phyloP scores from a whole-genome alignment of 169 alveolate species.

The Babesia ovata region DNA sequence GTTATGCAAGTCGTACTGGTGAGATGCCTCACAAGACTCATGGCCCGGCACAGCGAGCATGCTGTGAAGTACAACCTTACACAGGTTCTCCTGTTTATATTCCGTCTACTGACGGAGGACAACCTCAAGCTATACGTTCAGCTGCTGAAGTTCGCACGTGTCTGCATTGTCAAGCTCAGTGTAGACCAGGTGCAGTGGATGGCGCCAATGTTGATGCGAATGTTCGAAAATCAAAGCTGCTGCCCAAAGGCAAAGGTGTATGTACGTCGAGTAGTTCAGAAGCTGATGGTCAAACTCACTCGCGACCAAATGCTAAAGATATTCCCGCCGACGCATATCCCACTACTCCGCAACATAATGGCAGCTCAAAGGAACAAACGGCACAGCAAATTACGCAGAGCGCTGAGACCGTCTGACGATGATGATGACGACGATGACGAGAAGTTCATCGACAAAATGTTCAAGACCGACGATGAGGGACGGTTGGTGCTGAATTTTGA shows the following conservation, averaged over 20 bases:
- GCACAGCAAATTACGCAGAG: constrained; percentile 15
- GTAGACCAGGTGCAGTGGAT: constrained; percentile 40
- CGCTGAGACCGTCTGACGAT: constrained; percentile 11
- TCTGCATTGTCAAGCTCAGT: constrained; percentile 51
- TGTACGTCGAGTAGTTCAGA: constrained; percentile 61
- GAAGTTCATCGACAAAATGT: constrained; percentile 44
- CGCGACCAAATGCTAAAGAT: constrained; percentile 50
- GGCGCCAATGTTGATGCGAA: constrained; percentile 53
- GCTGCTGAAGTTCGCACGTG: constrained; percentile 57
- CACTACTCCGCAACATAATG: constrained; percentile 46
- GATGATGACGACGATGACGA: constrained; percentile 63
- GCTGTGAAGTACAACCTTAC: constrained; percentile 47
- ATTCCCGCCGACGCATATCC: constrained; percentile 64
- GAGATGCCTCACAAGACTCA: constrained; percentile 47
- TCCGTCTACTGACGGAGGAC: constrained; percentile 21
- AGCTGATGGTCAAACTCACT: constrained; percentile 44
- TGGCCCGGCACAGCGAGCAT: constrained; percentile 30
- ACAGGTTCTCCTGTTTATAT: constrained; percentile 40
- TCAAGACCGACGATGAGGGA: constrained; percentile 58
- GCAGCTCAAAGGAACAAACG: constrained; percentile 36
- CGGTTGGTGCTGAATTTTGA: constrained; percentile 29
- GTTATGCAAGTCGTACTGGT: constrained; percentile 36
- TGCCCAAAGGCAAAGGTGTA: constrained; percentile 49
- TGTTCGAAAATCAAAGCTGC: constrained; percentile 60
- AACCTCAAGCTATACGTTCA: constrained; percentile 43